Evolutionary conservation across 495 filamentous ascomycete genomes (phyloP), one percentile per base, ranked within the genome.

Genomic region (Neurospora pannonica): DNA sequence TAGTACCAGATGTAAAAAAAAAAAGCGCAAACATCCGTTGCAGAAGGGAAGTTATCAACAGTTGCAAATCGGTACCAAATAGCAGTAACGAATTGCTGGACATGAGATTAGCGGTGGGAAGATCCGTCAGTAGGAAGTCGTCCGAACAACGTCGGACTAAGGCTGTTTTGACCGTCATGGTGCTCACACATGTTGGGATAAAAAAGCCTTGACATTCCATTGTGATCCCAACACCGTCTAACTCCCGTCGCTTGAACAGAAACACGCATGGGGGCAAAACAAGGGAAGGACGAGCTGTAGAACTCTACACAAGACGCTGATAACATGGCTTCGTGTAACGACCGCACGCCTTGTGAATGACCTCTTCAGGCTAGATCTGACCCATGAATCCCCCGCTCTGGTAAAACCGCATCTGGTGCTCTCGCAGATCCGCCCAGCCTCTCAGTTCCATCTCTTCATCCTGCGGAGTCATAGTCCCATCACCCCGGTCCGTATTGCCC

Each of bases 401-500:
- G n/a, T 88, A 86, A 78, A 94, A 93, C 62, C 89, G 88, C 71
- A 88, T 77, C 82, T 94, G 93, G 73, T 91, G 90, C 71, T 92
- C 89, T 71, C 91, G 88, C 77, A 97, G 81, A 78, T 90, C 91
- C 0, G 89, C 89, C 93, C 93, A 97, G 70, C 87, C 86, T 43
- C 88, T 83, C 73, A 94, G 78, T 77, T 93, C 91, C 71, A 89
- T 86, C 80, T 95, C 92, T 70, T 95, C 93, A 34, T 91, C 90
- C 62, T 89, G 86, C 5, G 79, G 70, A 11, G 81, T 82, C 79
- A 83, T 81, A 19, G 79, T 74, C 9, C 76, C 77, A 19, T 72
- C 71, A 34, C 43, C 28, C 46, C 78, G 3, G 77, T 72, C 2
- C 78, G 73, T 37, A 1, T n/a, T 78, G 1, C 72, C 79, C 5